Conservation (phyloP, 1,139 yeast genomes). For the Pneumocystis sp. region DNA sequence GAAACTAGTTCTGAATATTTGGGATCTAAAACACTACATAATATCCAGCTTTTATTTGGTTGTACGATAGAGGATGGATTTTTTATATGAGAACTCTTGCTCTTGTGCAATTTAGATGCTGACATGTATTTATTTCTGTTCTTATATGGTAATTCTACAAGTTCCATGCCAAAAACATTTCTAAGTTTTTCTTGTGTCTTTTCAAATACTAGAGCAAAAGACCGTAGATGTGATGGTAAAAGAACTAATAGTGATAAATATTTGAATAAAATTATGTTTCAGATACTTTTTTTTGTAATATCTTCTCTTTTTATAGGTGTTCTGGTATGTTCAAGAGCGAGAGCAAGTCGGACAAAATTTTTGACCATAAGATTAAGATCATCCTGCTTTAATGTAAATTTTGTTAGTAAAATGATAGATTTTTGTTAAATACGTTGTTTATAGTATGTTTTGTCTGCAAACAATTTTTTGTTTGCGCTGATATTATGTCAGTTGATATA, state of each 20-base stretch:
- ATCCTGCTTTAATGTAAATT: not conserved
- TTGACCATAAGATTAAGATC: slow-evolving; percentile 14
- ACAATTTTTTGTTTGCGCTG: not conserved
- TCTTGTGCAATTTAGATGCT: slow-evolving; percentile 9
- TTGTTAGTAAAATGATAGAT: not conserved
- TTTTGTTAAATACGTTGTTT: not conserved
- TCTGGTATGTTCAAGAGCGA: slow-evolving; percentile 12
- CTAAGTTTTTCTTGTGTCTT: slow-evolving; percentile 12
- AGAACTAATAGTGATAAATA: not conserved
- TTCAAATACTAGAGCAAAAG: slow-evolving; percentile 11
- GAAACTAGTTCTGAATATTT: slow-evolving; percentile 4
- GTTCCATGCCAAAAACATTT: slow-evolving; percentile 12
- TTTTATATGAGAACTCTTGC: slow-evolving; percentile 4
- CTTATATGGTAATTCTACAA: slow-evolving; percentile 14
- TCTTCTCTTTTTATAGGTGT: slow-evolving; percentile 12
- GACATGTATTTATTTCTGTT: slow-evolving; percentile 6
- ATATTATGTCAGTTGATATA: not conserved
- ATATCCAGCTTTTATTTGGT: slow-evolving; percentile 10
- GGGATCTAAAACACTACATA: slow-evolving; percentile 9
- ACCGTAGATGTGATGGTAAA: slow-evolving; percentile 7
- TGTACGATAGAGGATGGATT: not conserved
- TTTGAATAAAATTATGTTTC: not conserved
- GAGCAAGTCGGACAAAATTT: slow-evolving; percentile 14
- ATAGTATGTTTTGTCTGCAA: not conserved
- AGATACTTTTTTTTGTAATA: slow-evolving; percentile 12